These are phyloP conservation scores for Xylaria sp. DNA, from an alignment of 495 filamentous ascomycete species.

Conservation along the genomic window DNA sequence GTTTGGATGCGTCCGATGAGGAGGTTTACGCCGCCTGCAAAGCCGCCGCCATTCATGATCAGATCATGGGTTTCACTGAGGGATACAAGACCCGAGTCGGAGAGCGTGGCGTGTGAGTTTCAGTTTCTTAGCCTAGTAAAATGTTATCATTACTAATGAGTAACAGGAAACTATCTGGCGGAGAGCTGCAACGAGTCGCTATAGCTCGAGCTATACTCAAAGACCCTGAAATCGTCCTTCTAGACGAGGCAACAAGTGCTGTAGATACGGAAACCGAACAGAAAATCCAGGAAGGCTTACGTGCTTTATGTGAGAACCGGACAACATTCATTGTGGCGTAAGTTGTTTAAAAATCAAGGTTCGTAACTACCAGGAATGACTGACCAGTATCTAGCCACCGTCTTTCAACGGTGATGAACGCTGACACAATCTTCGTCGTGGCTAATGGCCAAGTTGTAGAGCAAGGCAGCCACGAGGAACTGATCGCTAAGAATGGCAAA, in stretches of 20 bases:
- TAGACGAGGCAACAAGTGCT: conserved; percentile 64
- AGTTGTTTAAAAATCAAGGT: conserved; percentile 32
- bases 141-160: conserved; percentile 5
- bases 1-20: conserved; percentile 63
- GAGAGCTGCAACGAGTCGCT: conserved; percentile 77
- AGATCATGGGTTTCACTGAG: conserved; percentile 69
- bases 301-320: conserved; percentile 59
- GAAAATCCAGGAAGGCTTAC: conserved; percentile 72
- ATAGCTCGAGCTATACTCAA: conserved; percentile 72
- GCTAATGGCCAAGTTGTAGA: conserved; percentile 70
- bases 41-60: conserved; percentile 73
- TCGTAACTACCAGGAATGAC: not conserved
- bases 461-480: conserved; percentile 67
- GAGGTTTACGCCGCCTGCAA: conserved; percentile 75
- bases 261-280: conserved; percentile 74
- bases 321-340: conserved; percentile 71
- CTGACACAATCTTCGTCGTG: conserved; percentile 71
- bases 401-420: conserved; percentile 74
- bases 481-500: conserved; percentile 62
- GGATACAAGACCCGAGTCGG: conserved; percentile 67
- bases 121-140: conserved; percentile 17
- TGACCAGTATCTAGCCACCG: conserved; percentile 57
- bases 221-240: conserved; percentile 60
- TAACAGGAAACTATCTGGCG: conserved; percentile 69
- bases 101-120: conserved; percentile 61